phyloP scores from a whole-genome alignment of 1,284 basidiomycete species.

The Volvariella volvacea region DNA sequence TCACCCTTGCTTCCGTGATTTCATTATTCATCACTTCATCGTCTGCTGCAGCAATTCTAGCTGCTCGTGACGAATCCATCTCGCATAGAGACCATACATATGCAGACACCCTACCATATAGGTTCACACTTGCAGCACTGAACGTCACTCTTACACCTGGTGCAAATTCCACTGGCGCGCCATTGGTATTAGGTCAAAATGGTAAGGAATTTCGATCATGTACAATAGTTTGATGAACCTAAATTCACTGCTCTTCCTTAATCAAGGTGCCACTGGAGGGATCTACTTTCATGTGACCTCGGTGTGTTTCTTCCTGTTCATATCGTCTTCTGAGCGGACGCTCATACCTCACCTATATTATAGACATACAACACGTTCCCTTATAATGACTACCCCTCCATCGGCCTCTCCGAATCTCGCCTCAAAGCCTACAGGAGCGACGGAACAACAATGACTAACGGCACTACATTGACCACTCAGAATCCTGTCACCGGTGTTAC shows the following conservation, averaged over 20 bases:
- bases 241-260: too few species aligned
- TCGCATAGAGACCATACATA: neutral
- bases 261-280: constrained; percentile 27
- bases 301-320: constrained; percentile 17
- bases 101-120: constrained; percentile 16
- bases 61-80: too few species aligned
- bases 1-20: too few species aligned
- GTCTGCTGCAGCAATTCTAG: too few species aligned
- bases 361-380: constrained; percentile 34
- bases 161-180: constrained; percentile 32
- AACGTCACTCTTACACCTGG: constrained; percentile 24
- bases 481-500: constrained; percentile 20
- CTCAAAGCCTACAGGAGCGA: constrained; percentile 23
- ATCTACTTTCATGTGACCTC: constrained; percentile 28
- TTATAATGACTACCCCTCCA: constrained; percentile 30
- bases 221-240: too few species aligned
- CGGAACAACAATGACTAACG: constrained; percentile 29
- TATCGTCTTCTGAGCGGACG: neutral
- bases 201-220: constrained; percentile 21
- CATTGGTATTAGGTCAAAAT: constrained; percentile 34
- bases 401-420: constrained; percentile 23
- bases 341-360: neutral
- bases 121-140: constrained; percentile 34
- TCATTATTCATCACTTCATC: too few species aligned
- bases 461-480: too few species aligned